Evolutionary conservation across 2,329 filamentous ascomycete genomes (phyloP).

Genomic region (Fusarium sp.): DNA sequence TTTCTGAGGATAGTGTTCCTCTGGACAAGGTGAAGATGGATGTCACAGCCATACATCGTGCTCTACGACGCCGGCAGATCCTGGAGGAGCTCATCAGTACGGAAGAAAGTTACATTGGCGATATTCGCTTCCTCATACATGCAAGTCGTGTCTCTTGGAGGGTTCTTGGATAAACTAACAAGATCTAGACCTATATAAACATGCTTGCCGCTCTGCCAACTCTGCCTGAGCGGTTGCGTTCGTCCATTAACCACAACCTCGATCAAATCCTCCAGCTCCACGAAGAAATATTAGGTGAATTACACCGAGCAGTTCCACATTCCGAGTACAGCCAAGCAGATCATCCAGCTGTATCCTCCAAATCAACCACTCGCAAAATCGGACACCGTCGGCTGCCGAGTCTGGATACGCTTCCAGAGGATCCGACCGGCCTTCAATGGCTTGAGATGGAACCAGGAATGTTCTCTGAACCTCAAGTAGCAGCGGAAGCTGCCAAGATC

Average conservation of each 20-base stretch:
- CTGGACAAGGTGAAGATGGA: slow-evolving; percentile 71
- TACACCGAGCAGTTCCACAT: slow-evolving; percentile 78
- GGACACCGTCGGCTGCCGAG: slow-evolving; percentile 64
- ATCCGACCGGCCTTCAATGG: slow-evolving; percentile 56
- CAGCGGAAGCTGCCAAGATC: slow-evolving; percentile 71
- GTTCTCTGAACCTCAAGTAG: slow-evolving; percentile 70
- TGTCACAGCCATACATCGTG: slow-evolving; percentile 76
- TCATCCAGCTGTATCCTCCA: slow-evolving; percentile 16
- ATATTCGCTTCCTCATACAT: slow-evolving; percentile 87
- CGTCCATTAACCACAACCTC: slow-evolving; percentile 83
- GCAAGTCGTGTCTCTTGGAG: slow-evolving; percentile 62
- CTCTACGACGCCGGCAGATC: slow-evolving; percentile 81
- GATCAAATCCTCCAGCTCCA: slow-evolving; percentile 86
- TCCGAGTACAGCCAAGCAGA: slow-evolving; percentile 70
- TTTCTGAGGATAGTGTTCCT: slow-evolving; percentile 75
- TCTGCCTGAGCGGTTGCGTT: slow-evolving; percentile 72
- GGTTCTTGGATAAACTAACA: slow-evolving; percentile 36
- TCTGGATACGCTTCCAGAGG: slow-evolving; percentile 61
- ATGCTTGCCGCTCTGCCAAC: slow-evolving; percentile 79
- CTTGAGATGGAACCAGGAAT: slow-evolving; percentile 64
- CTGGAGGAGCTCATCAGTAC: slow-evolving; percentile 88
- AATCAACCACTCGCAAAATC: slow-evolving; percentile 23
- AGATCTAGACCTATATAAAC: slow-evolving; percentile 76
- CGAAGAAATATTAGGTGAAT: slow-evolving; percentile 80
- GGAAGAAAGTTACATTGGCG: slow-evolving; percentile 89